Evolutionary conservation across 805 yeast species (phyloP).

Genomic region (Ogataea philodendri): DNA sequence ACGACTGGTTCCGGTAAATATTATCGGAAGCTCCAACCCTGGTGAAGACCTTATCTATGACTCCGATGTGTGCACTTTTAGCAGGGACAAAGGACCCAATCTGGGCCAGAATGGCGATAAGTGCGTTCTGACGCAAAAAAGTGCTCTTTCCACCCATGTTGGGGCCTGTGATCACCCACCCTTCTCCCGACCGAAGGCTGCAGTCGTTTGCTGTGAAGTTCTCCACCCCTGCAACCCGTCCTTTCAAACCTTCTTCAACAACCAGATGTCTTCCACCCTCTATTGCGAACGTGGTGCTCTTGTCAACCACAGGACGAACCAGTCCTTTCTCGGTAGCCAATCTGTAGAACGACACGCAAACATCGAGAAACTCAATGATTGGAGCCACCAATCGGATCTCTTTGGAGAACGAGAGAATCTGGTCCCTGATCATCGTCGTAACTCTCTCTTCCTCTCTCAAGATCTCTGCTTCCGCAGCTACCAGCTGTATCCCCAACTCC

Average conservation of each 20-base stretch:
- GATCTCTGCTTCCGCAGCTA: conserved; percentile 46
- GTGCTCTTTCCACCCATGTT: conserved; percentile 88
- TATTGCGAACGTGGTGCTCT: conserved; percentile 48
- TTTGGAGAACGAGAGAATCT: conserved; percentile 43
- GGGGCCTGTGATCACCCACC: conserved; percentile 81
- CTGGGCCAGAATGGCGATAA: conserved; percentile 67
- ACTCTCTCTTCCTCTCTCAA: conserved; percentile 53
- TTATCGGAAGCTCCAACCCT: conserved; percentile 86
- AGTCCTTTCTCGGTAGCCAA: conserved; percentile 68
- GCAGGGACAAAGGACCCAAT: conserved; percentile 77
- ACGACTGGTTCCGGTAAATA: conserved; percentile 72
- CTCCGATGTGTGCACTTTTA: conserved; percentile 56
- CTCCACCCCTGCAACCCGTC: conserved; percentile 38
- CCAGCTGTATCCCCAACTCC: conserved; percentile 47
- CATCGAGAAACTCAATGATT: conserved; percentile 64
- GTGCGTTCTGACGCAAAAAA: conserved; percentile 68
- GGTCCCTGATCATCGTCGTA: conserved; percentile 45
- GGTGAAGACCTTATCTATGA: conserved; percentile 76
- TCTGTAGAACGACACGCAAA: conserved; percentile 66
- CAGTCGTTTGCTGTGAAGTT: conserved; percentile 52
- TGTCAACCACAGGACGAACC: conserved; percentile 61
- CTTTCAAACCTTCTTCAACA: conserved; percentile 71
- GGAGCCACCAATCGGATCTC: conserved; percentile 49
- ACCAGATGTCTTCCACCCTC: conserved; percentile 77
- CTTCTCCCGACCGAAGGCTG: conserved; percentile 26